Conservation (phyloP, 116 monocot species). For the Trichopus zeylanicus region DNA sequence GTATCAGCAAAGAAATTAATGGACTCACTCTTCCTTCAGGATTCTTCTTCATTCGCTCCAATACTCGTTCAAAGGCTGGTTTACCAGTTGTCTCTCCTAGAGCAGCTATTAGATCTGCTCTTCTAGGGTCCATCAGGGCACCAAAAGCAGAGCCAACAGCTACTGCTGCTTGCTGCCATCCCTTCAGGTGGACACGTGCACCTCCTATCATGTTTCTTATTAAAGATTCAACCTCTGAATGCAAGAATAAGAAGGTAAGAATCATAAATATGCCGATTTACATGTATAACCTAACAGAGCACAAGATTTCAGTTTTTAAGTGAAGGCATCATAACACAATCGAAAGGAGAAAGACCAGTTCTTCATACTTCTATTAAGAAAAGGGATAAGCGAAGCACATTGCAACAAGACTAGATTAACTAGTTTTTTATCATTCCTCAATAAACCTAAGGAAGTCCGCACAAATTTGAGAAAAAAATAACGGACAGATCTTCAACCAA, state of each 20-base stretch:
- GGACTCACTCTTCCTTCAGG: constrained; percentile 72
- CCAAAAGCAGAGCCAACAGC: constrained; percentile 83
- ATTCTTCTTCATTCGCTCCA: constrained; percentile 67
- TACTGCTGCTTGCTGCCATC: constrained; percentile 88
- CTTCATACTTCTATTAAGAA: too few species aligned
- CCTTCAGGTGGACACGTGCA: constrained; percentile 53
- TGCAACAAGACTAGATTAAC: too few species aligned
- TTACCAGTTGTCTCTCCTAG: constrained; percentile 90
- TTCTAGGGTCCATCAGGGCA: constrained; percentile 73
- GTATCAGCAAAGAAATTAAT: neutral
- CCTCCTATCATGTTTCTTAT: constrained; percentile 28
- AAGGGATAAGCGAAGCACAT: too few species aligned
- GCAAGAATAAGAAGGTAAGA: neutral
- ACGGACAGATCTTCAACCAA: too few species aligned
- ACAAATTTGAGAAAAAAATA: too few species aligned
- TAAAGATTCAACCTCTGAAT: neutral
- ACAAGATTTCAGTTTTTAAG: too few species aligned
- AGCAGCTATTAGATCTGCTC: constrained; percentile 94
- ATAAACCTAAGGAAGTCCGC: too few species aligned
- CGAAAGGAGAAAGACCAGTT: too few species aligned
- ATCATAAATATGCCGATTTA: too few species aligned
- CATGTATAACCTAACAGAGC: too few species aligned
- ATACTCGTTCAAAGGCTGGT: constrained; percentile 69
- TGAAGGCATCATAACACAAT: too few species aligned
- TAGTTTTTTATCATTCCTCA: too few species aligned